Evolutionary conservation across 306 rosid species (phyloP).

Genomic region (Gynostemma pentaphyllum): DNA sequence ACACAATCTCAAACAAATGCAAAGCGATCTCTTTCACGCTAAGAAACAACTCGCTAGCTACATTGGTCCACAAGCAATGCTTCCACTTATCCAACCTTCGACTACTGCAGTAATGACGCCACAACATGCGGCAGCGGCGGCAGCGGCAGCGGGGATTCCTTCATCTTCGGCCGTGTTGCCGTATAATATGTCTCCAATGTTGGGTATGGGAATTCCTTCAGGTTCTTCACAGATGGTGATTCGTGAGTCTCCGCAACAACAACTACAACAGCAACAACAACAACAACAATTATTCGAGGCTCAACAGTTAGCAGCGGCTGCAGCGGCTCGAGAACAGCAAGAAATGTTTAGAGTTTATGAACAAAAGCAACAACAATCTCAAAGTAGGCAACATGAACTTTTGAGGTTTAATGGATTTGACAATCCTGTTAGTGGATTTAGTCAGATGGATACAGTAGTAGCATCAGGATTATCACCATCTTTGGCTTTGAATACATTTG

Average conservation of each 20-base stretch:
- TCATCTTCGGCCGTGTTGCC: conserved; percentile 22
- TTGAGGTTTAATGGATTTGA: conserved; percentile 54
- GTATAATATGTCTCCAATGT: conserved; percentile 25
- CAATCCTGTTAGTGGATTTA: conserved; percentile 37
- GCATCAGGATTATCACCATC: conserved; percentile 42
- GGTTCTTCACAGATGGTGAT: conserved; percentile 27
- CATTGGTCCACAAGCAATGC: conserved; percentile 55
- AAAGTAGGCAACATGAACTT: conserved; percentile 40
- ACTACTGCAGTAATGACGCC: conserved; percentile 11
- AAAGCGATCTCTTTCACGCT: conserved; percentile 43
- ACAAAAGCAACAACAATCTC: conserved; percentile 15
- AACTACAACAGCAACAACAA: conserved; percentile 30
- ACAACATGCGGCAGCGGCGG: conserved; percentile 18
- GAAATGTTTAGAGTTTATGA: conserved; percentile 48
- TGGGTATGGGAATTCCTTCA: conserved; percentile 18
- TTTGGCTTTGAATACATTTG: conserved; percentile 58
- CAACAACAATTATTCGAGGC: conserved; percentile 51
- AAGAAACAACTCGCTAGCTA: conserved; percentile 64
- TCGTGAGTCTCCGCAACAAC: conserved; percentile 31
- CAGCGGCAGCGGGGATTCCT: too few species aligned
- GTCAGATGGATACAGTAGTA: conserved; percentile 31
- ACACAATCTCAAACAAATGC: conserved; percentile 46
- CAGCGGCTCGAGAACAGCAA: conserved; percentile 57
- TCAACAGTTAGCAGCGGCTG: conserved; percentile 56
- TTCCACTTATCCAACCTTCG: conserved; percentile 16